Evolutionary conservation across 176 grass and related monocot species (phyloP).

Genomic region (Carex cristatella): DNA sequence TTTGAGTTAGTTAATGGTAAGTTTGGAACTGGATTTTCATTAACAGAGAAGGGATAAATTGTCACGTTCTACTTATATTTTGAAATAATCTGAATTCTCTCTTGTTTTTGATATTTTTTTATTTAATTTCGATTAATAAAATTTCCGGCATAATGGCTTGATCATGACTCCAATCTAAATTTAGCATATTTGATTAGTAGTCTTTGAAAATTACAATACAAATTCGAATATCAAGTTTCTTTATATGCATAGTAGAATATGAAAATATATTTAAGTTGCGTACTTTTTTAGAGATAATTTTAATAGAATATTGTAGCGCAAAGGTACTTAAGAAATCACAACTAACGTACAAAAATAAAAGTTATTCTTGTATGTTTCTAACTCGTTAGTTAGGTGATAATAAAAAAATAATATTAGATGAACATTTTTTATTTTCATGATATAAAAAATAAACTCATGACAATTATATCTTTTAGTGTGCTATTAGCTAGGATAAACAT

Average conservation of each 20-base stretch:
- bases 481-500: background rate
- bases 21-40: no score
- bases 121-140: no score
- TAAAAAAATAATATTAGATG: background rate
- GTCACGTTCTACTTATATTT: no score
- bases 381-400: background rate
- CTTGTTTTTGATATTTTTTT: no score
- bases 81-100: no score
- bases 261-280: background rate
- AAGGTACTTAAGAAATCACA: no score
- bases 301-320: background rate
- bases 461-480: background rate
- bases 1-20: no score
- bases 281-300: no score
- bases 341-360: background rate
- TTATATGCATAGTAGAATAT: background rate
- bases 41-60: no score
- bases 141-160: no score
- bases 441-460: no score
- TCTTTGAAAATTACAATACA: background rate
- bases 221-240: background rate
- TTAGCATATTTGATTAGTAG: background rate
- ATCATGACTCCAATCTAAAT: background rate
- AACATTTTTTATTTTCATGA: background rate
- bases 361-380: background rate